Conservation (phyloP, 306 rosid genomes). For the Carpinus fangiana region DNA sequence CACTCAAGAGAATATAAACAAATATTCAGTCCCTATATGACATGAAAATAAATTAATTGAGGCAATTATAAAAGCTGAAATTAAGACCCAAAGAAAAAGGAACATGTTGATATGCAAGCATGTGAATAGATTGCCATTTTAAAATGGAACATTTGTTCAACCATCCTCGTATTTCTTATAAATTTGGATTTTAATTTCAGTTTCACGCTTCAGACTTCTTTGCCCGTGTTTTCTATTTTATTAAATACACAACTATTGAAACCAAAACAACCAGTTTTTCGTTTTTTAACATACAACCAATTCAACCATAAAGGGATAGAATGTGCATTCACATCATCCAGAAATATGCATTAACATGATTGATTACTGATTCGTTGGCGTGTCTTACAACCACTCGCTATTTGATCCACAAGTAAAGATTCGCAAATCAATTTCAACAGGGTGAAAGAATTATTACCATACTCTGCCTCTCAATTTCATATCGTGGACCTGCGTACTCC, state of each 20-base stretch:
- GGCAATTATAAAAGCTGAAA: not conserved
- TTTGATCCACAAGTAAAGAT: slow-evolving; percentile 13
- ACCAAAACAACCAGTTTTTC: not conserved
- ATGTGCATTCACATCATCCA: not conserved
- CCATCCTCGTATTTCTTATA: not conserved
- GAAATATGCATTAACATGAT: not conserved
- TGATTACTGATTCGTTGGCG: not conserved
- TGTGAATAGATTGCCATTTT: not conserved
- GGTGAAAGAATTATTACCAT: slow-evolving; percentile 55
- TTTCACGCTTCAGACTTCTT: not conserved
- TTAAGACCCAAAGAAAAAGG: not conserved
- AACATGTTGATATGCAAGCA: not conserved
- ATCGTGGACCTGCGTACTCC: slow-evolving; percentile 75
- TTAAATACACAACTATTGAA: no score
- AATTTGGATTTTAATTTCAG: slow-evolving; percentile 6
- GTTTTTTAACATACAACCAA: not conserved
- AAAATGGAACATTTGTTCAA: not conserved
- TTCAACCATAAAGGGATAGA: not conserved
- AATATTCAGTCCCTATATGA: not conserved
- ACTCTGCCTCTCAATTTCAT: slow-evolving; percentile 69
- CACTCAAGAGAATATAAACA: not conserved
- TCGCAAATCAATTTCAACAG: slow-evolving; percentile 13
- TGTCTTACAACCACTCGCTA: slow-evolving; percentile 1
- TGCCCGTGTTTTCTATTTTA: not conserved
- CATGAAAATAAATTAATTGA: not conserved